Percentiles rank a stretch among this genome's conserved stretches.
These are phyloP conservation scores for Cladorrhinum samala DNA, from an alignment of 495 filamentous ascomycete genomes.

Conservation along the genomic window DNA sequence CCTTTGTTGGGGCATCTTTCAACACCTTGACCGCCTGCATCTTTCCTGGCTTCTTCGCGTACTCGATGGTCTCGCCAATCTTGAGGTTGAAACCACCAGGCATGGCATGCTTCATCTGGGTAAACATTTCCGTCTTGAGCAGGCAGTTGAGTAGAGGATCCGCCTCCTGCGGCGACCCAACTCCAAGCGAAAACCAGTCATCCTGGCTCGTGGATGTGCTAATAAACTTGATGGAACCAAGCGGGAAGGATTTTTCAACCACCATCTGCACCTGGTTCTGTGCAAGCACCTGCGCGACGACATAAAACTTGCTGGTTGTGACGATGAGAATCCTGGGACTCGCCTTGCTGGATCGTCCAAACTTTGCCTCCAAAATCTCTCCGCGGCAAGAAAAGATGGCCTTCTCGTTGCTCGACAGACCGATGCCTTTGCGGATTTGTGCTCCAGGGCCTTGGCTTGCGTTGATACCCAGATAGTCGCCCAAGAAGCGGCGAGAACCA, in stretches of 20 bases:
- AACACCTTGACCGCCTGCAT: conserved; percentile 76
- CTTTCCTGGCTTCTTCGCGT: conserved; percentile 98
- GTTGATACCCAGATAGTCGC: conserved; percentile 87
- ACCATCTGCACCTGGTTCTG: conserved; percentile 76
- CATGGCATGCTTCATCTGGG: conserved; percentile 69
- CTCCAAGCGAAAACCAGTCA: conserved; percentile 92
- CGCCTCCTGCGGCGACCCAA: conserved; percentile 81
- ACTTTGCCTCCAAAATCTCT: conserved; percentile 84
- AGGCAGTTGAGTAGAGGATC: conserved; percentile 89
- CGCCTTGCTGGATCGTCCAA: conserved; percentile 91
- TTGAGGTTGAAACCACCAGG: conserved; percentile 75
- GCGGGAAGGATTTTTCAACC: conserved; percentile 70
- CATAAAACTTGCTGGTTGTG: conserved; percentile 78
- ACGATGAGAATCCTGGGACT: conserved; percentile 79
- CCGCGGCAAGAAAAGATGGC: conserved; percentile 84
- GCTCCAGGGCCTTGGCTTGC: conserved; percentile 76
- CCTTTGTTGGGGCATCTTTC: conserved; percentile 70
- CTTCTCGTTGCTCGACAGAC: conserved; percentile 57
- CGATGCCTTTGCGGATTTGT: conserved; percentile 66
- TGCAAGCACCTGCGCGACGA: conserved; percentile 75
- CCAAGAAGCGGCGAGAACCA: conserved; percentile 86
- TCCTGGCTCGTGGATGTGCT: conserved; percentile 74
- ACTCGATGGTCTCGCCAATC: conserved; percentile 80
- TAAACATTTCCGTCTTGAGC: conserved; percentile 97
- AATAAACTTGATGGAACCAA: conserved; percentile 83